Evolutionary conservation across 257 asterid genomes (phyloP), one percentile per base, ranked within the genome.

Genomic region (Solanum rostratum): DNA sequence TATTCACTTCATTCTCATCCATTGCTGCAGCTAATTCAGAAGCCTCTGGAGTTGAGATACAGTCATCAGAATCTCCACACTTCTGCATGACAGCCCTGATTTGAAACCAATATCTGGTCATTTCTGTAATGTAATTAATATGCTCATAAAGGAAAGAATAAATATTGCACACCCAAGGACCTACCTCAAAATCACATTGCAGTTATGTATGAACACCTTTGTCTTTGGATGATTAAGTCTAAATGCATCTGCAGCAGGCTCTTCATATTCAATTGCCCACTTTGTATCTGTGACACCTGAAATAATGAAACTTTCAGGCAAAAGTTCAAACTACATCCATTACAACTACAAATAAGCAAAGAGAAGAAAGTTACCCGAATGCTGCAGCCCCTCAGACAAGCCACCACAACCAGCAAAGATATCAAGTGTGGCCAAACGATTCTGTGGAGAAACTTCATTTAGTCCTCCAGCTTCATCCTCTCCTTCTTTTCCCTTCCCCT

Each of bases 321-420:
- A 49, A 74, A 76, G 62, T 46, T 15, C 43, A 27, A 49, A 29
- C 81, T 49, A 18, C 81, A 46, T 76, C 81, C 16, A 46, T 27
- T 76, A 24, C 30, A 24, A 49, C 81, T 24, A 7, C 24, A 15
- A 27, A 76, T 8, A 50, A 76, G 43, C 45, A 66, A 5, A 53
- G 66, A 29, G 50, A 65, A 65, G 60, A 16, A 29, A 45, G 22
- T 50, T 95, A 85, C 99, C 97, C 83, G 99, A 90, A 86, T 91
- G 90, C 66, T 86, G 92, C 78, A 95, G 88, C 68, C 99, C 99
- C 88, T 93, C 96, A 59, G 98, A 96, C 86, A 96, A 90, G 89
- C 98, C 99, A 84, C 99, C 98, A 74, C 98, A 96, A 79, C 99
- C 99, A 84, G 99, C 95, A 92, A 96, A 96, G 82, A 96, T 93